Base-by-base conservation (phyloP, 495 filamentous ascomycete genomes). In the Amorphotheca resinae region DNA sequence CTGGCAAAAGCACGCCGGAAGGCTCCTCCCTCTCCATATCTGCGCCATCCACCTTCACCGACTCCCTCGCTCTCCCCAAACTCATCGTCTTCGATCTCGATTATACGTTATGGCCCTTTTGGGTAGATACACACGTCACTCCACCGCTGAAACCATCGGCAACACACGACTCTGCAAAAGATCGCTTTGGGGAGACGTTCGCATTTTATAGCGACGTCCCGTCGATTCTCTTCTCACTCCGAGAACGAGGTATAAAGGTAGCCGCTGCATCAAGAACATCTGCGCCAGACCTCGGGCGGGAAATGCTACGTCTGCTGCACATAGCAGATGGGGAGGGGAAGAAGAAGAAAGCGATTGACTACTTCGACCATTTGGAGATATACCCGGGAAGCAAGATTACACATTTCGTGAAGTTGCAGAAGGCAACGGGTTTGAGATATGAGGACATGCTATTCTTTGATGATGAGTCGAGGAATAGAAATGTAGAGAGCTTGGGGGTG, bases 101-200 rank as follows among this genome's bases (percentile, higher is more conserved):
- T 68, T 95, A 94, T 67, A 98, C 91, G 0, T 70, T 98, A 1
- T 95, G 91, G 91, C 86, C 87, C 2, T 94, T 93, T 67, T 98
- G 89, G 87, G 79, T 87, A 2, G 91, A 95, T 66, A 94, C 87
- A 11, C 87, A 95, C 60, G 79, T 89, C 54, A 79, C 77, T 40
- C 72, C 82, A 9, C 89, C 91, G 0, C 65, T 98, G 38, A 84
- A 85, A 49, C 55, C 70, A 4, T 68, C 68, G 41, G 59, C 78
- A 8, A 64, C 67, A 44, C 76, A 77, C 53, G 70, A 72, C 11
- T 59, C 55, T 25, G 55, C 64, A 36, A 53, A 61, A 15, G 74
- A 77, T 59, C 76, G 77, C 30, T 77, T 72, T 59, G 84, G 81
- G 48, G 85, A 93, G 59, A 69, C 68, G 34, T 91, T 82, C 60